Evolutionary conservation across 257 asterid species (phyloP), one percentile per base, ranked within the genome.

Genomic region (Penstemon newberryi): DNA sequence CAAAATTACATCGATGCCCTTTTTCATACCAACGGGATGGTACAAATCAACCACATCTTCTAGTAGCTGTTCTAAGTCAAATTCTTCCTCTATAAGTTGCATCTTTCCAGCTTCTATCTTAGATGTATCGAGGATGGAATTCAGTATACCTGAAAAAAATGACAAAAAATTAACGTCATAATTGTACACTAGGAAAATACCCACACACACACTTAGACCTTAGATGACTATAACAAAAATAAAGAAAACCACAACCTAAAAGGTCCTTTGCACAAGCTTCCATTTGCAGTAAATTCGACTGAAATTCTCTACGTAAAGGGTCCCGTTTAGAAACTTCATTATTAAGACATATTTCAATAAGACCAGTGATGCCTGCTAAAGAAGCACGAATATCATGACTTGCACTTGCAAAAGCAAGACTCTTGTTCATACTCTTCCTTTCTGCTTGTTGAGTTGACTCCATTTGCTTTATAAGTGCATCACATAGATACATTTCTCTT

Each of bases 371-470:
- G 56, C 85, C 95, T 7, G 94, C 91, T 51, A 87, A 74, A 36
- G 86, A 72, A 38, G 86, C 88, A 11, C 95, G 92, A 3, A 91
- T 76, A 66, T 91, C 96, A 18, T 91, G 97, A 81, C 88, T 89
- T n/a, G 96, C 95, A 3, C 80, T 83, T 1, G 89, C 91, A 52
- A 85, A 87, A 39, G 94, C 96, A 25, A 78, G 81, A 58, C 79
- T 89, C 70, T 83, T 87, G 65, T 81, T 87, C 91, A 81, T 78
- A 8, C 89, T 82, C 69, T 85, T 91, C 63, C 86, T 76, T 52
- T 89, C 96, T 1, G 95, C 88, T 65, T 91, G 88, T 57, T 67
- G 88, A 9, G 95, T 87, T 18, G 89, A 86, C 73, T 91, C 95
- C 96, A 82, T 85, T 65, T 85, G 96, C 41, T 70, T 89, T 70